A percentile compares a stretch with the other conserved stretches of the same genome.
These are phyloP conservation scores for Tetraselmis striata DNA, from an alignment of 139 green algal genomes.

Conservation along the genomic window DNA sequence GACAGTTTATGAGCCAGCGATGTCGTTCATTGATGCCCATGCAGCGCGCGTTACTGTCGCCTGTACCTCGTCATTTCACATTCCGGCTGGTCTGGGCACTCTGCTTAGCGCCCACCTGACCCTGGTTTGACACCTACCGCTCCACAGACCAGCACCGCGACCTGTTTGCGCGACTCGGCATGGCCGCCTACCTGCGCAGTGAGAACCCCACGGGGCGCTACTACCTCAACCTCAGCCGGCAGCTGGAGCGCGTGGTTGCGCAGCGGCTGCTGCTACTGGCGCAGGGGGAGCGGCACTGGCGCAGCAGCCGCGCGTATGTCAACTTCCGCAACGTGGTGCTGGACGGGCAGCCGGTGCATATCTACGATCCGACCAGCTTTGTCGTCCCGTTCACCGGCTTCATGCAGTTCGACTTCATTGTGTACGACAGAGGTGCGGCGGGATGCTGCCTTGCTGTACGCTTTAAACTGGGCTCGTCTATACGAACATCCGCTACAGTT, in stretches of 20 bases:
- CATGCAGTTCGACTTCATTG: background rate
- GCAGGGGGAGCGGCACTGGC: background rate
- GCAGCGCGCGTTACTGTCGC: no score
- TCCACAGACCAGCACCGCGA: background rate
- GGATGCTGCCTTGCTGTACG: background rate
- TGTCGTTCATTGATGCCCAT: no score
- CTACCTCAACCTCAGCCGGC: background rate
- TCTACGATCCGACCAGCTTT: background rate
- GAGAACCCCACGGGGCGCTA: slow-evolving; percentile 3
- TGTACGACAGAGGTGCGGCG: background rate
- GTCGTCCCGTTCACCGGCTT: background rate
- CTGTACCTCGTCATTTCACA: no score
- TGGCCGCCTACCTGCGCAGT: background rate
- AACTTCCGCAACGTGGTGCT: background rate
- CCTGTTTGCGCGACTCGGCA: background rate
- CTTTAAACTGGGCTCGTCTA: no score
- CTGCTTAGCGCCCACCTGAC: no score
- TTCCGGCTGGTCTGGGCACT: no score
- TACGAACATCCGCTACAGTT: no score
- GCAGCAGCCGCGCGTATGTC: no score
- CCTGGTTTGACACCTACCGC: background rate
- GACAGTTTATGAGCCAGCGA: no score
- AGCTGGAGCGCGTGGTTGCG: background rate
- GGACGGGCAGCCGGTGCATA: background rate
- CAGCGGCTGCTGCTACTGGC: background rate